A percentile compares a stretch with the other conserved stretches of the same genome.
Evolutionary conservation across 768 basidiomycete genomes (phyloP).

Genomic region (Mycena floridula): DNA sequence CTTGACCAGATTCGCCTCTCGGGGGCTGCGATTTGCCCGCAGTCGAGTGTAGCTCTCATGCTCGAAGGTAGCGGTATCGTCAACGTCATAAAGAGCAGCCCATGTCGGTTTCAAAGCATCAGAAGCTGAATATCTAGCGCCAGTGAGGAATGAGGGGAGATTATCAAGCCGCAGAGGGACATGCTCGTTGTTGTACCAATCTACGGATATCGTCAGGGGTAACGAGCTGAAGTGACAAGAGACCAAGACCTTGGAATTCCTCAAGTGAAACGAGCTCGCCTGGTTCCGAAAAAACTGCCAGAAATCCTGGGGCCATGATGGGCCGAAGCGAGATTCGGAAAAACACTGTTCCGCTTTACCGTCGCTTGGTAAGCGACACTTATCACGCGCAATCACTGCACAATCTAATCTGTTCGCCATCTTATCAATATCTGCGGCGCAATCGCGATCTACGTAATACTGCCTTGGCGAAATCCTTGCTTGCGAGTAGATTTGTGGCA

Average conservation of each 20-base stretch:
- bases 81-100: conserved; percentile 47
- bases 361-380: no score
- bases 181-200: conserved; percentile 55
- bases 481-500: no score
- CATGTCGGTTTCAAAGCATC: conserved; percentile 33
- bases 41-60: conserved; percentile 38
- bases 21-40: conserved; percentile 35
- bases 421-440: no score
- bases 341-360: no score
- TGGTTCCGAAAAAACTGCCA: conserved; percentile 43
- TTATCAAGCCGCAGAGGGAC: conserved; percentile 43
- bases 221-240: background rate
- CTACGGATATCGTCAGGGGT: conserved; percentile 12
- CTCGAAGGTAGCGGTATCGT: conserved; percentile 31
- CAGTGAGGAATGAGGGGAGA: conserved; percentile 39
- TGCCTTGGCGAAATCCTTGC: no score
- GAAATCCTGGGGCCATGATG: conserved; percentile 41
- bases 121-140: conserved; percentile 35
- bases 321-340: no score
- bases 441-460: no score
- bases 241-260: conserved; percentile 34
- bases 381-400: no score
- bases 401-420: no score
- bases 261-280: conserved; percentile 32
- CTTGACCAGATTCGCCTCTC: conserved; percentile 34